Evolutionary conservation across 441 rosid species (phyloP), one percentile per base, ranked within the genome.

Genomic region (Euphorbia corollata): DNA sequence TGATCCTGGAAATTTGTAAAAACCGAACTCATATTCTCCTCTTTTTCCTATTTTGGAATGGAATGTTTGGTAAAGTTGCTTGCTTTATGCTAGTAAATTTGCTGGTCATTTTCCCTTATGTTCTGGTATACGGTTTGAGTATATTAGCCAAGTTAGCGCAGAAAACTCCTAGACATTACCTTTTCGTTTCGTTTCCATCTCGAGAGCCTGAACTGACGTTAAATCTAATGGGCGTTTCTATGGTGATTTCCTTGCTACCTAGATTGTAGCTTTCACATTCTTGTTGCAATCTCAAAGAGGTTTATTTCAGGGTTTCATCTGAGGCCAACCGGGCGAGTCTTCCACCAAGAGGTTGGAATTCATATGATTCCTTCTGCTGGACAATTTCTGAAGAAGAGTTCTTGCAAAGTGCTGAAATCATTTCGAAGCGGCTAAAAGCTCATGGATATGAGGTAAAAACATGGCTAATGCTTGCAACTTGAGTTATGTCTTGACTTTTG

Each of bases 341-440:
- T 38, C 97, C 99, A 20, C 97, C 97, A 8, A 84, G 97, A 86
- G 99, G 99, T 56, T 94, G 99, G 97, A 94, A 89, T 71, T 84
- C 99, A 3, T 94, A 91, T 39, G 96, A 94, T 75, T 87, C 97
- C 61, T 91, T 86, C 76, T 85, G 86, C 77, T 94, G 99, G 99
- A 83, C 75, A 4, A 64, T 91, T 73, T 85, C 91, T 9, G 99
- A 91, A 79, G 80, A 83, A 68, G 97, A 91, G 81, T 91, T 94
- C 81, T 73, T 94, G 74, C 78, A 80, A 34, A 91, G 72, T 61
- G 88, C 99, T 57, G 84, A 84, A 69, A 73, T 86, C 50, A 48
- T 94, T 72, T 84, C 96, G 0, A 73, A 79, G 67, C 86, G 82
- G 76, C 86, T 91, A 74, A 78, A 59, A 74, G 68, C 81, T 78